Evolutionary conservation across 805 yeast genomes (phyloP), one percentile per base, ranked within the genome.

Genomic region (Grigorovia jiainica): DNA sequence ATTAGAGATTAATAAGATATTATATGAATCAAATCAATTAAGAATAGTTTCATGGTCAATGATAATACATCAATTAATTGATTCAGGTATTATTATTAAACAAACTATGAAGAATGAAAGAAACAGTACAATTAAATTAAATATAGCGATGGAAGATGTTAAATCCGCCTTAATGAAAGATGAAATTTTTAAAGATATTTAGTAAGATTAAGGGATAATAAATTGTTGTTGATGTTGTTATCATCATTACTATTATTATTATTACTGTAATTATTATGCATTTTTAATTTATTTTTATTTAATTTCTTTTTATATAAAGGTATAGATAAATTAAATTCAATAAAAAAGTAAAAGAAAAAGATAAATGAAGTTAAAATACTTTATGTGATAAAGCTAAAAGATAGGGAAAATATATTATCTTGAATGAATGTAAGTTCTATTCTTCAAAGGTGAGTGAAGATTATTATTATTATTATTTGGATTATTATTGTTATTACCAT

Each of bases 91-190:
- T 5, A 47, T 92, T 2, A 65, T 77, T 3, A 81, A 77, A 52
- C 94, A 85, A 54, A 74, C 74, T 37, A 65, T 75, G 44, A 73
- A 72, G 38, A 79, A 87, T 21, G 94, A 85, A 52, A 69, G 95
- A 39, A 64, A 75, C 42, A 71, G 79, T 19, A 61, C 78, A 43
- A 64, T 90, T 0, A 73, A 82, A 40, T 64, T 92, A 45, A 77
- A 75, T 49, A 67, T 86, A 1, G 76, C 89, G 3, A 81, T 76
- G 38, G 90, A 80, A 44, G 94, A 84, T 45, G 68, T 87, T 1
- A 54, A 70, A 18, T 66, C 70, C 29, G 81, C 79, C 13, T 67
- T 89, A 40, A 74, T 71, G 42, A 69, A 68, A 43, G 95, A 85
- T 50, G 57, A 62, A 2, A 58, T 64, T 9, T 58, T 78, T 40